phyloP scores from a whole-genome alignment of 2,329 filamentous ascomycete species.

The Apiospora arundinis region DNA sequence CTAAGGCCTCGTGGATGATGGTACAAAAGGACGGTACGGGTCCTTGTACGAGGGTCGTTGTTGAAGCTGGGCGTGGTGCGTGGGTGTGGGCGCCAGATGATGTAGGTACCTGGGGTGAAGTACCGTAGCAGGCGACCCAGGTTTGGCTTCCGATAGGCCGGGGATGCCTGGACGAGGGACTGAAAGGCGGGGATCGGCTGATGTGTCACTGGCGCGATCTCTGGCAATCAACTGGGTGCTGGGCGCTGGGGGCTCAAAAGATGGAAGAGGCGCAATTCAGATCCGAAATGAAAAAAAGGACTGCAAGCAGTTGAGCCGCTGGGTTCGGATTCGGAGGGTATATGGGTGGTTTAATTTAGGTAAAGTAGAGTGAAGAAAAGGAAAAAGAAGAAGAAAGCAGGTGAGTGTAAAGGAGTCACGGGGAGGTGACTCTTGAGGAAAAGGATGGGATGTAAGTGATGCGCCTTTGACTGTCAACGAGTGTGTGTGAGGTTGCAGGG shows the following conservation, averaged over 20 bases:
- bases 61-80: conserved; percentile 6
- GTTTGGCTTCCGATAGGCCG: conserved; percentile 18
- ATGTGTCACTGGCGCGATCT: conserved; percentile 23
- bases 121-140: conserved; percentile 19
- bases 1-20: conserved; percentile 15
- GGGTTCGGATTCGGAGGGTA: not conserved
- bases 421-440: conserved; percentile 13
- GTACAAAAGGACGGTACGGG: conserved; percentile 11
- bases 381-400: not conserved
- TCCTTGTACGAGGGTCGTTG: conserved; percentile 12
- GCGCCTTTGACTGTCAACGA: conserved; percentile 3
- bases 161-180: conserved; percentile 1
- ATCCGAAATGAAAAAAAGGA: not conserved
- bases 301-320: conserved; percentile 1
- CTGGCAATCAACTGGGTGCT: conserved; percentile 14
- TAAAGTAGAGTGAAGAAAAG: not conserved
- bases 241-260: not conserved
- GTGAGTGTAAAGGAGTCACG: not conserved
- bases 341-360: not conserved
- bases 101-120: conserved; percentile 15
- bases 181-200: conserved; percentile 22
- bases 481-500: not conserved
- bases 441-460: conserved; percentile 8
- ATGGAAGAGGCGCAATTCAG: not conserved
- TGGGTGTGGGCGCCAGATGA: conserved; percentile 15